Percentiles rank a stretch among this genome's conserved stretches.
Evolutionary conservation across 2,329 filamentous ascomycete species (phyloP).

Genomic region (Colletotrichum sansevieriae): DNA sequence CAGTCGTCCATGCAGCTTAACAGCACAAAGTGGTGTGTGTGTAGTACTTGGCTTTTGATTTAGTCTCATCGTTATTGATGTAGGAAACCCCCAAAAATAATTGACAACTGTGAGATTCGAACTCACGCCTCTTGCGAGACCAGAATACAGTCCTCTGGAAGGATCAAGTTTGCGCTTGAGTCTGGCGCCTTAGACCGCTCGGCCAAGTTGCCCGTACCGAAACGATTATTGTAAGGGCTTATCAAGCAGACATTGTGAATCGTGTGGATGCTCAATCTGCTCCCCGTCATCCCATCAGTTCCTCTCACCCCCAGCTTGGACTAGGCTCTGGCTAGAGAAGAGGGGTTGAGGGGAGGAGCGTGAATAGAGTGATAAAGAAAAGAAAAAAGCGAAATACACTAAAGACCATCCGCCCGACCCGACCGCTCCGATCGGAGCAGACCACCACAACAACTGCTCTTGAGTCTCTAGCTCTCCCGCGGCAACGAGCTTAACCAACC

Average conservation of each 20-base stretch:
- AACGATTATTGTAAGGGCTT: too few species aligned
- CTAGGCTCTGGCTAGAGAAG: neutral
- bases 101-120: conserved; percentile 42
- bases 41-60: too few species aligned
- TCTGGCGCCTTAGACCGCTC: conserved; percentile 42
- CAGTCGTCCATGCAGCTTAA: too few species aligned
- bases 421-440: conserved; percentile 20
- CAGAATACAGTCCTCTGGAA: conserved; percentile 32
- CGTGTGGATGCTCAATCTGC: conserved; percentile 7
- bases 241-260: neutral
- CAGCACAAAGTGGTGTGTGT: too few species aligned
- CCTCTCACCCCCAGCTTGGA: too few species aligned
- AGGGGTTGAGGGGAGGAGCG: neutral
- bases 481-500: conserved; percentile 12
- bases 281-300: neutral
- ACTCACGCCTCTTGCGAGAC: conserved; percentile 42
- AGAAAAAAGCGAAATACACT: conserved; percentile 4
- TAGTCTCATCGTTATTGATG: too few species aligned
- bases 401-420: neutral
- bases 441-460: neutral
- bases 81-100: neutral
- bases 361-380: neutral
- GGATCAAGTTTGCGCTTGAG: conserved; percentile 23
- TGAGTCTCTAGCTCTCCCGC: neutral
- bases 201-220: conserved; percentile 42